A percentile compares a stretch with the other conserved stretches of the same genome.
These are phyloP conservation scores for Aspergillus tamarii DNA, from an alignment of 2,329 filamentous ascomycete species.

Conservation along the genomic window DNA sequence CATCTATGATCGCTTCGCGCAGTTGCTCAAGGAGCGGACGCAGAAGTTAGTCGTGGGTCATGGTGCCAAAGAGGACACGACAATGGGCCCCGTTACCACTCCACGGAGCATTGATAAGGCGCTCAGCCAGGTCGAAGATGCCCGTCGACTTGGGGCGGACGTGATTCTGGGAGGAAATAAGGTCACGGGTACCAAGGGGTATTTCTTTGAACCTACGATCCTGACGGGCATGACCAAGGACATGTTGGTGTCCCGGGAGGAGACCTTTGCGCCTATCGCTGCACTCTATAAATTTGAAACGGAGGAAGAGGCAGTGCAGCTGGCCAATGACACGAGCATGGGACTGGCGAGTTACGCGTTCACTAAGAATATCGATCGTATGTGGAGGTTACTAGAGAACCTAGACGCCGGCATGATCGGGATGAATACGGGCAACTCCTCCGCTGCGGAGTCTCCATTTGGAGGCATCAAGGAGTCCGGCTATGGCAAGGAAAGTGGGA, in stretches of 20 bases:
- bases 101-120: constrained; percentile 61
- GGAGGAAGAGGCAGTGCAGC: constrained; percentile 64
- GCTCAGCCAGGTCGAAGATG: constrained; percentile 64
- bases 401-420: constrained; percentile 73
- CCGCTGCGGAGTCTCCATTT: constrained; percentile 68
- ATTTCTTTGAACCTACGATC: constrained; percentile 72
- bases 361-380: constrained; percentile 68
- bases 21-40: constrained; percentile 57
- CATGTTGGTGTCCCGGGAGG: constrained; percentile 63
- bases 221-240: constrained; percentile 61
- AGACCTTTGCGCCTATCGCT: constrained; percentile 67
- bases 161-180: constrained; percentile 63
- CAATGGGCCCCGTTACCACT: constrained; percentile 64
- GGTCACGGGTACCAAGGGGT: constrained; percentile 58
- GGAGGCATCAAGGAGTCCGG: constrained; percentile 70
- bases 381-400: constrained; percentile 68
- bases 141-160: constrained; percentile 63
- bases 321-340: constrained; percentile 66
- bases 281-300: constrained; percentile 68
- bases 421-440: constrained; percentile 66
- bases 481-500: constrained; percentile 69
- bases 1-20: constrained; percentile 56
- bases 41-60: constrained; percentile 62
- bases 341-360: constrained; percentile 70
- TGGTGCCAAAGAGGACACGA: constrained; percentile 57